These are phyloP conservation scores for Pezicula neosporulosa DNA, from an alignment of 2,329 filamentous ascomycete species.

Conservation along the genomic window DNA sequence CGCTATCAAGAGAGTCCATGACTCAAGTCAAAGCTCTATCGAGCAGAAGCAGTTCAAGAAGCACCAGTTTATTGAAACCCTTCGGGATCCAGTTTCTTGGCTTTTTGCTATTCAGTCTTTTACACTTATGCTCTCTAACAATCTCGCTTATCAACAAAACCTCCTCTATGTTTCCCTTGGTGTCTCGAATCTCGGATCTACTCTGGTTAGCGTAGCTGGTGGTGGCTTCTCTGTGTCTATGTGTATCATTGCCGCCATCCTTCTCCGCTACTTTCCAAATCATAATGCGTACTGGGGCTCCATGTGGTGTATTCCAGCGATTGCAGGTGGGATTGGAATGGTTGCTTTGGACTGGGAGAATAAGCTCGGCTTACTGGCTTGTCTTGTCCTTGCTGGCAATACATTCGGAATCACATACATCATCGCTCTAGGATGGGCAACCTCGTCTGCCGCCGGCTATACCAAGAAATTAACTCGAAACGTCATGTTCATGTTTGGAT, in stretches of 20 bases:
- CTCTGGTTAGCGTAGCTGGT: conserved; percentile 34
- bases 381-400: conserved; percentile 26
- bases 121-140: conserved; percentile 45
- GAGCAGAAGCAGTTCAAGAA: conserved; percentile 45
- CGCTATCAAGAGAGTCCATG: conserved; percentile 45
- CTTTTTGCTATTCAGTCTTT: conserved; percentile 35
- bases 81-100: conserved; percentile 22
- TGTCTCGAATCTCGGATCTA: conserved; percentile 33
- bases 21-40: conserved; percentile 51
- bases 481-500: conserved; percentile 28
- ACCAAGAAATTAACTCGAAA: conserved; percentile 30
- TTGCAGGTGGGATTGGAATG: conserved; percentile 29
- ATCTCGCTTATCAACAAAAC: conserved; percentile 37
- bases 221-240: conserved; percentile 31
- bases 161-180: conserved; percentile 33
- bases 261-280: conserved; percentile 27
- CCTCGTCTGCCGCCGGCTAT: conserved; percentile 28
- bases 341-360: conserved; percentile 26
- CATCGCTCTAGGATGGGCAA: conserved; percentile 34
- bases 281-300: conserved; percentile 28
- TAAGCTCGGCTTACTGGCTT: conserved; percentile 27
- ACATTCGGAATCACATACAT: conserved; percentile 34
- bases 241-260: conserved; percentile 30
- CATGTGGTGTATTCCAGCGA: conserved; percentile 29
- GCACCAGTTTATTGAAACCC: conserved; percentile 44